phyloP scores from a whole-genome alignment of 805 yeast species.

The Millerago galiae region DNA sequence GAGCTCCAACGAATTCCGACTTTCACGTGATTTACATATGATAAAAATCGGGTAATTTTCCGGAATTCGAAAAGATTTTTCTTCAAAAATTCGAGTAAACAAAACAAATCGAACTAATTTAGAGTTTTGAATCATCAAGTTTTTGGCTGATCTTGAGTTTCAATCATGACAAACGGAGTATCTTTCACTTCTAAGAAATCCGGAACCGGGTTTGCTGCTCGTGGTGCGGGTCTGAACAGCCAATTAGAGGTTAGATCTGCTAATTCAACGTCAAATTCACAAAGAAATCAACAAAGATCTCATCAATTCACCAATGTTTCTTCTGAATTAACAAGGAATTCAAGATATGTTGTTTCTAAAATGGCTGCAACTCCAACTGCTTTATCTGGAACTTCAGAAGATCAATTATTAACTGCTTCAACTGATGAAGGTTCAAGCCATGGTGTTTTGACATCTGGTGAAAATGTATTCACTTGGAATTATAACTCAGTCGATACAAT shows the following conservation, averaged over 20 bases:
- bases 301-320: slow-evolving; percentile 22
- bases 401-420: slow-evolving; percentile 19
- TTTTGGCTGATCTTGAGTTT: neutral
- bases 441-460: slow-evolving; percentile 27
- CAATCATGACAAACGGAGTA: neutral
- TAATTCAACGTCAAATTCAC: neutral
- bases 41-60: neutral
- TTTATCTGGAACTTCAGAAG: slow-evolving; percentile 1
- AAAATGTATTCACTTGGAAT: slow-evolving; percentile 60
- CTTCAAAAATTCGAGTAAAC: neutral
- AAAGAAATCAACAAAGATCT: slow-evolving; percentile 7
- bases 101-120: neutral
- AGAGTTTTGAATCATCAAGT: neutral
- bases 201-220: slow-evolving; percentile 7
- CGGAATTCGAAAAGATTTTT: neutral
- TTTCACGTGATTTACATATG: neutral
- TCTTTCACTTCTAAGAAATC: neutral
- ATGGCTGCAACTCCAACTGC: slow-evolving; percentile 48
- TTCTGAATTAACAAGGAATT: slow-evolving; percentile 50
- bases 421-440: slow-evolving; percentile 25
- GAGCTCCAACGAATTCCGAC: slow-evolving; percentile 3
- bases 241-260: slow-evolving; percentile 2
- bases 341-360: slow-evolving; percentile 49
- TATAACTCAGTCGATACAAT: slow-evolving; percentile 54
- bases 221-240: neutral